Evolutionary conservation across 2,329 filamentous ascomycete species (phyloP).

Genomic region (Cercospora citrullina): DNA sequence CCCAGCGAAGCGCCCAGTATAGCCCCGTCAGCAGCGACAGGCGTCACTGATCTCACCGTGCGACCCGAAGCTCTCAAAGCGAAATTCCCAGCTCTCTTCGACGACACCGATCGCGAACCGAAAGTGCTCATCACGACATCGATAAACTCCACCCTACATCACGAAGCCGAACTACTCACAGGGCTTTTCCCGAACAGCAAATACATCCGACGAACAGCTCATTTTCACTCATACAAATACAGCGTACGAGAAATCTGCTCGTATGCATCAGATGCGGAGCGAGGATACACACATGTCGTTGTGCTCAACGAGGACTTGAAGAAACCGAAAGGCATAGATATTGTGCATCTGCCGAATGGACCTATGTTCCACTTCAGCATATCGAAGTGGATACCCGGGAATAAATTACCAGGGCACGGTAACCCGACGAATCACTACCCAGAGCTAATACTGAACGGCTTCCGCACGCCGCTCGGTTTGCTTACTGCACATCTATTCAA

Average conservation of each 20-base stretch:
- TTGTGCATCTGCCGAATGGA: constrained; percentile 79
- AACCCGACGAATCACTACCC: constrained; percentile 88
- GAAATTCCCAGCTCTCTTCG: constrained; percentile 62
- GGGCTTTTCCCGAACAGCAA: constrained; percentile 75
- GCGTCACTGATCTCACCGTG: constrained; percentile 61
- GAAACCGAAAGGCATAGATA: constrained; percentile 74
- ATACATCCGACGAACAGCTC: constrained; percentile 82
- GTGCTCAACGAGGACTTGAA: constrained; percentile 90
- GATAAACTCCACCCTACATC: constrained; percentile 83
- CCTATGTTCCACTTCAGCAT: constrained; percentile 93
- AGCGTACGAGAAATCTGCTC: constrained; percentile 85
- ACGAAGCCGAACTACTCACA: constrained; percentile 75
- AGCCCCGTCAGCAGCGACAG: constrained; percentile 56
- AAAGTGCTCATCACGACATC: constrained; percentile 92
- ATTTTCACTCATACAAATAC: constrained; percentile 86
- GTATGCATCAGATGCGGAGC: constrained; percentile 68
- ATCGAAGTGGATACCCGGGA: constrained; percentile 85
- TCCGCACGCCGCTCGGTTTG: constrained; percentile 87
- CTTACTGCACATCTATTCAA: constrained; percentile 84
- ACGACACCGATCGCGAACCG: constrained; percentile 56
- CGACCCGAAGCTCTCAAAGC: constrained; percentile 61
- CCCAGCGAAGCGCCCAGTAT: constrained; percentile 51
- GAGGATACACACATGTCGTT: constrained; percentile 79
- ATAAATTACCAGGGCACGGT: constrained; percentile 84
- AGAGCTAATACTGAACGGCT: constrained; percentile 89